Evolutionary conservation across 805 yeast species (phyloP).

Genomic region (Aciculoconidium aculeatum): DNA sequence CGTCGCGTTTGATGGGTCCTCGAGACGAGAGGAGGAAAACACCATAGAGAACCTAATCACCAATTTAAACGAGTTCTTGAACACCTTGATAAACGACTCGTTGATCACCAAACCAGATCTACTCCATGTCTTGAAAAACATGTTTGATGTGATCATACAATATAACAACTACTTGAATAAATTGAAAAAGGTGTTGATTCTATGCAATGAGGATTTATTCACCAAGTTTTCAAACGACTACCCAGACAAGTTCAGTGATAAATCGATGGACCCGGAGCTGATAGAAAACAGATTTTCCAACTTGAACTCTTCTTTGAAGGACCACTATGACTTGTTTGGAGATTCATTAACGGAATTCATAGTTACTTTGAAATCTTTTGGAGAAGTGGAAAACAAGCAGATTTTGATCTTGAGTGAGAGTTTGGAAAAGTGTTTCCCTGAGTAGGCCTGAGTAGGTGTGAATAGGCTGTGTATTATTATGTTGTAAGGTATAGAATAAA

Average conservation of each 20-base stretch:
- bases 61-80: conserved; percentile 51
- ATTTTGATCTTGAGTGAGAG: conserved; percentile 39
- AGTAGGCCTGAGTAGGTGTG: conserved; percentile 1
- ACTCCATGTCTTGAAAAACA: conserved; percentile 38
- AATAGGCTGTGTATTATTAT: not conserved
- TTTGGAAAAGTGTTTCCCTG: conserved; percentile 34
- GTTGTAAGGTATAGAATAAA: too few species aligned
- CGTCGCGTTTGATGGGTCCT: too few species aligned
- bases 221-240: conserved; percentile 25
- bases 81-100: conserved; percentile 59
- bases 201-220: conserved; percentile 44
- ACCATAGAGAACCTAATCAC: conserved; percentile 31
- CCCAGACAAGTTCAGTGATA: conserved; percentile 33
- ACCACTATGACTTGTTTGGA: conserved; percentile 40
- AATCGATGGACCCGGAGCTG: conserved; percentile 32
- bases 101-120: conserved; percentile 56
- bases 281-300: conserved; percentile 36
- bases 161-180: conserved; percentile 45
- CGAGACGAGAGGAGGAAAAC: conserved; percentile 1
- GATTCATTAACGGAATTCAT: conserved; percentile 41
- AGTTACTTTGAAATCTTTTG: conserved; percentile 40
- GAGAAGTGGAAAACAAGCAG: conserved; percentile 45
- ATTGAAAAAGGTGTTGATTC: conserved; percentile 49
- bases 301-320: conserved; percentile 35
- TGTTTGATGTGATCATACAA: conserved; percentile 43